Evolutionary conservation across 352 stramenopile genomes (phyloP), one percentile per base, ranked within the genome.

Genomic region (Pythium aphanidermatum): DNA sequence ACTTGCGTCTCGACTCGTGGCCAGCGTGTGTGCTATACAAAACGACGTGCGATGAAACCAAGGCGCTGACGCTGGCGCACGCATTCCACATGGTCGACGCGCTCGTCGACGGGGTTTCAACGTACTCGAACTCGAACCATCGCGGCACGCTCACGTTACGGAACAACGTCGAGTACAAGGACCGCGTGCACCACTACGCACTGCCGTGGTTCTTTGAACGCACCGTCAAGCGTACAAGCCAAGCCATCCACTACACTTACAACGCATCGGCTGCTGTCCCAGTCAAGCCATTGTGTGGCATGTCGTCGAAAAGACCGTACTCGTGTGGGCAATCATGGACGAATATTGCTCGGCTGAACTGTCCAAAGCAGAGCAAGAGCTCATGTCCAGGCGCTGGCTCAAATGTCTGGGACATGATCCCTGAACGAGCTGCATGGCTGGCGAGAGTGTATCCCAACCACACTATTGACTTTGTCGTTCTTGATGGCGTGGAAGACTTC

Each of bases 131-230:
- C 19, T 11, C 23, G 9, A 14, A n/a, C 19, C 12, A 39, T 21
- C 27, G 19, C 19, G 19, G 29, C 17, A 7, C n/a, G 3, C 27
- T 49, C 41, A 38, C 30, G 5, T 14, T 63, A 2, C 51, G 45
- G 6, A 43, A 36, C 1, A 47, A 58, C 44, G 64, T 24, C 25
- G 33, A 55, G 31, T 79, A 51, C n/a, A 34, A 66, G n/a, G 63
- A 79, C 23, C 65, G 65, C 2, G 24, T 79, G 6, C 62, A 79
- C 49, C 55, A 79, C 16, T 72, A 65, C 23, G 27, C 70, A 23
- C 21, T 72, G 7, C 63, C 68, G 5, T 42, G 36, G 5, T 45
- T 70, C 29, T 79, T 76, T 33, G 37, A 33, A 9, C 62, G 41
- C 12, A 46, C 29, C 13, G 60, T 62, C 20, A 67, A 54, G 53